Evolutionary conservation across 169 alveolate species (phyloP).

Genomic region (Cryptosporidium xiaoi): DNA sequence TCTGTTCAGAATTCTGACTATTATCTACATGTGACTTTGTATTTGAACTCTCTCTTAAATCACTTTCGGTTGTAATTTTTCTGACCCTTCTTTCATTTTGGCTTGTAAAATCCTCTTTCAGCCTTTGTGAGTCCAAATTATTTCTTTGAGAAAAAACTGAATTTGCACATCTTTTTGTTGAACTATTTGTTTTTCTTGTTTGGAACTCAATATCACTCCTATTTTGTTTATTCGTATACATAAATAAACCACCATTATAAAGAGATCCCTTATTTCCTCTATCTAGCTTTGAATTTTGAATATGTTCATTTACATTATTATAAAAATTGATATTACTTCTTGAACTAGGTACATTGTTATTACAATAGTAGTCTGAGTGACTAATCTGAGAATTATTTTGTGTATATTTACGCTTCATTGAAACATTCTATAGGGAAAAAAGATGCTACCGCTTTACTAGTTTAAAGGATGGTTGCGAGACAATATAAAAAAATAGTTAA

Average conservation of each 20-base stretch:
- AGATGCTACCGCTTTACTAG: background rate
- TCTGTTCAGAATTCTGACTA: background rate
- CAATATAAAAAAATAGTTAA: conserved; percentile 21
- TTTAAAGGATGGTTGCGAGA: conserved; percentile 24
- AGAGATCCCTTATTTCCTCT: background rate
- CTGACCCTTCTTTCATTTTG: background rate
- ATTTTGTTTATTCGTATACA: too few species aligned
- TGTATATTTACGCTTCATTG: conserved; percentile 64
- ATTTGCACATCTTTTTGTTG: background rate
- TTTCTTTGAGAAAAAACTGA: background rate
- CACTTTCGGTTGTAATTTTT: background rate
- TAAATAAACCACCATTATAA: background rate
- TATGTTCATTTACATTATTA: background rate
- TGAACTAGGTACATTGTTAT: background rate
- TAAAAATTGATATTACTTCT: background rate
- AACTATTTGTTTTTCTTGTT: background rate
- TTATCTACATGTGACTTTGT: background rate
- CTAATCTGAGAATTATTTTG: conserved; percentile 33
- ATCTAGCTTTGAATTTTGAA: background rate
- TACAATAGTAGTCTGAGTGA: background rate
- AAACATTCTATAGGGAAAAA: background rate
- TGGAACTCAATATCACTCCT: too few species aligned
- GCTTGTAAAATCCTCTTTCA: background rate
- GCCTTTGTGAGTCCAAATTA: background rate
- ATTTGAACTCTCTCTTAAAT: background rate